Evolutionary conservation across 2,329 filamentous ascomycete genomes (phyloP), one percentile per base, ranked within the genome.

Genomic region (Harringtonia lauricola): DNA sequence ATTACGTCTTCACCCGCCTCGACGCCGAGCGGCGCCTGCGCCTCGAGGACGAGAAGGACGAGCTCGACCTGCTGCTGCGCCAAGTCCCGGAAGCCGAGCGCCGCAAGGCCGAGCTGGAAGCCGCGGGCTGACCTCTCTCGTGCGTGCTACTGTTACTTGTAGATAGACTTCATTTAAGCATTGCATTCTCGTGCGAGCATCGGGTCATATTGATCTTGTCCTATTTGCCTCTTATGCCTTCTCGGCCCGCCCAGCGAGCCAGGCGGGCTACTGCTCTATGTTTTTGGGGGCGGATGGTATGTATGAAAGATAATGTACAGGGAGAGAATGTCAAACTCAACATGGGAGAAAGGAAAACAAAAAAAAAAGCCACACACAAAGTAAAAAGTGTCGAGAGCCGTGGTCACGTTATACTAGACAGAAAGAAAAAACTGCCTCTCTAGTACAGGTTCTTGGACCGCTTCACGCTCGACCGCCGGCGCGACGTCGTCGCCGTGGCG

Each of bases 11-110:
- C 57, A 94, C 88, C 0, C 76, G 76, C 45, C 67, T 98, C 40
- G 92, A 98, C 62, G 90, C 90, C 17, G 90, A 95, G 54, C 80
- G 74, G 59, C 72, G 92, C 48, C 62, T 96, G 61, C 75, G 79
- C 62, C 70, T 98, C 40, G 92, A 98, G 68, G 92, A 98, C 63
- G 92, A 96, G 70, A 94, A 85, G 63, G 92, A 98, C 59, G 90
- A 96, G 52, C 70, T 96, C 36, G 90, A 96, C 47, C 68, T 94
- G 40, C 75, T 86, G 60, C 65, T 98, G 41, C 72, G 92, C 47
- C 82, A 87, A 50, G 84, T 96, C 9, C 87, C 87, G 1, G 90
- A 95, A 57, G 74, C 95, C 51, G 83, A 95, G 71, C 81, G 82
- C 60, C 74, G 92, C 44, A 80, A 96, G 58, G 78, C 72, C 15